Base-by-base conservation (phyloP, 1,284 basidiomycete genomes). In the Coniferiporia sulphurascens region DNA sequence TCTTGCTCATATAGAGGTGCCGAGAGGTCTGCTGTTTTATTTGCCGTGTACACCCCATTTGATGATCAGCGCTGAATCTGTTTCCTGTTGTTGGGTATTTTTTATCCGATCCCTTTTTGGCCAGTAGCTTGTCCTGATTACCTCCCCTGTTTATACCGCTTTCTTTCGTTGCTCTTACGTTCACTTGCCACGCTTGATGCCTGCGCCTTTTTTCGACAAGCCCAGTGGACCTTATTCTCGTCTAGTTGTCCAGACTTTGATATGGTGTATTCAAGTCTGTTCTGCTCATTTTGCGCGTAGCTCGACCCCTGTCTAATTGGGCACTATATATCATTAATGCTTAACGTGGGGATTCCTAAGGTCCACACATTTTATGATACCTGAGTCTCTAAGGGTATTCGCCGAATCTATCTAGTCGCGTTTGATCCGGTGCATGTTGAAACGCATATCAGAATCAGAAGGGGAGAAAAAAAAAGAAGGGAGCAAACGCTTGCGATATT, bases 131-230 rank as follows among this genome's bases (percentile, higher is more conserved):
- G 45, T 52, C 50, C 46, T 50, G 27, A 27, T 27, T 5, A 27
- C 27, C 2, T 27, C 27, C 27, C 27, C 27, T 51, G 53, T 52
- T 22, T 19, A 56, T 56, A 55, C 49, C 46, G 55, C 56, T 46
- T 59, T 54, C 53, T 49, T 54, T 60, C 38, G 15, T 52, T 43
- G 34, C 34, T 32, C 12, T 55, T 52, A 34, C 56, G 45, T 51
- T 43, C 35, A 17, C 17, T 55, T 52, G 10, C 17, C 52, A 36
- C 59, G 49, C 59, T 60, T 48, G 59, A 60, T 55, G 59, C 59
- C 48, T 48, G 21, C 51, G 41, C 21, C 45, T 48, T 55, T 27
- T 21, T 46, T 52, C 41, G 44, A 48, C 32, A 36, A 32, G 51
- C 56, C 21, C 21, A n/a, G 15, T 43, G 46, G 27, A 50, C 46